Evolutionary conservation across 2,329 filamentous ascomycete species (phyloP).

Genomic region (Colletotrichum karsti): DNA sequence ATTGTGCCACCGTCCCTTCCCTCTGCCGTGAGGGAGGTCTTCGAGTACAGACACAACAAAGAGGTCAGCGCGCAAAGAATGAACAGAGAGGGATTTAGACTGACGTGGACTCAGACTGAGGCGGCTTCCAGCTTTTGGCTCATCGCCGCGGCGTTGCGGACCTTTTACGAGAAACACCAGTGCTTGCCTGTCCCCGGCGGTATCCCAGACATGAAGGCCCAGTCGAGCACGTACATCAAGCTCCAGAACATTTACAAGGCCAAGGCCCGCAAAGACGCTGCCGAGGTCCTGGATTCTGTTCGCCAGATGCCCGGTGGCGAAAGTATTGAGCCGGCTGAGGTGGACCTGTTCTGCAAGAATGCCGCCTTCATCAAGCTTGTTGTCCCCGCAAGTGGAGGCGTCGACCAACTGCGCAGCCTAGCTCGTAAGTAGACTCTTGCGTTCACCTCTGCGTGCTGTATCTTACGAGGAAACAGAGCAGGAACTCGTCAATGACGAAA

Average conservation of each 20-base stretch:
- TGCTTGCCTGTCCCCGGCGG: slow-evolving; percentile 85
- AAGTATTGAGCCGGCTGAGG: slow-evolving; percentile 73
- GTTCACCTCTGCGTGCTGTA: neutral
- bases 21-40: slow-evolving; percentile 78
- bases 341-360: slow-evolving; percentile 95
- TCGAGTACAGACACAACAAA: slow-evolving; percentile 67
- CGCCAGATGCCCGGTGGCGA: slow-evolving; percentile 58
- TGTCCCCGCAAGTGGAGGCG: slow-evolving; percentile 56
- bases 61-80: slow-evolving; percentile 59
- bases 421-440: slow-evolving; percentile 57
- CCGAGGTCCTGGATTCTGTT: slow-evolving; percentile 76
- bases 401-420: slow-evolving; percentile 59
- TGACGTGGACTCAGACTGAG: slow-evolving; percentile 46
- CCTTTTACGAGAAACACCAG: slow-evolving; percentile 78
- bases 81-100: slow-evolving; percentile 36
- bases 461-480: slow-evolving; percentile 47
- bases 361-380: slow-evolving; percentile 92
- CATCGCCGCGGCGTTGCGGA: slow-evolving; percentile 80
- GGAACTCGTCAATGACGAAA: slow-evolving; percentile 63
- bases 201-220: slow-evolving; percentile 97
- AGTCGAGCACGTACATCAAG: slow-evolving; percentile 87
- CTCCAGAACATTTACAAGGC: slow-evolving; percentile 93
- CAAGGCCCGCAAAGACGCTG: slow-evolving; percentile 82
- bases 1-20: slow-evolving; percentile 75
- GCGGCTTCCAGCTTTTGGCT: slow-evolving; percentile 80